phyloP scores from a whole-genome alignment of 2,329 filamentous ascomycete species.

The Pseudohalonectria lignicola region DNA sequence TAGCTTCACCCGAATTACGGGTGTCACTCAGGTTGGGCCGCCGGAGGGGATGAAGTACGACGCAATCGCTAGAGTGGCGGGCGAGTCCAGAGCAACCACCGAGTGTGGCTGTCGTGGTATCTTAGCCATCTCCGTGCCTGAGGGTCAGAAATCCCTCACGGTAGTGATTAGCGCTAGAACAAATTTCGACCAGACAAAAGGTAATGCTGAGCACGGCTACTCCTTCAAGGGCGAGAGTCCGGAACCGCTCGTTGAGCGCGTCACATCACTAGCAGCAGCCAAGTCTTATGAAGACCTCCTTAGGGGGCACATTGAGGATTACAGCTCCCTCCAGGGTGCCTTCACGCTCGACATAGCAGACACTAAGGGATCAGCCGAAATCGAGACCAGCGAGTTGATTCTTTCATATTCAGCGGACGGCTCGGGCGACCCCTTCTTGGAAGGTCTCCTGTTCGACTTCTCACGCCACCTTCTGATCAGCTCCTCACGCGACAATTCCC shows the following conservation, averaged over 20 bases:
- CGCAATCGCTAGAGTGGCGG: conserved; percentile 20
- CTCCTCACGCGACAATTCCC: conserved; percentile 34
- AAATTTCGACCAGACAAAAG: conserved; percentile 38
- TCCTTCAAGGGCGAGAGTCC: conserved; percentile 39
- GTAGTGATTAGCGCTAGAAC: conserved; percentile 33
- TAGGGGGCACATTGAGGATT: conserved; percentile 27
- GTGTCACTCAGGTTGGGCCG: conserved; percentile 22
- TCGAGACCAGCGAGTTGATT: conserved; percentile 20
- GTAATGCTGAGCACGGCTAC: conserved; percentile 28
- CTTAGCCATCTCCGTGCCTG: conserved; percentile 11
- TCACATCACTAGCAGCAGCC: conserved; percentile 18
- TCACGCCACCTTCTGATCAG: conserved; percentile 42
- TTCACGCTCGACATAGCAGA: conserved; percentile 36
- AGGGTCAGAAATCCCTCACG: conserved; percentile 15
- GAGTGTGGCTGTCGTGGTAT: background rate
- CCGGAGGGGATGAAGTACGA: conserved; percentile 33
- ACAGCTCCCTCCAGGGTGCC: conserved; percentile 20
- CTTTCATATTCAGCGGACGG: conserved; percentile 9
- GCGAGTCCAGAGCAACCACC: conserved; percentile 12
- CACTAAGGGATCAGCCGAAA: conserved; percentile 21
- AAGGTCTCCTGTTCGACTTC: conserved; percentile 41
- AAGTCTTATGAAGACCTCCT: conserved; percentile 21
- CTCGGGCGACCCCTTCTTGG: conserved; percentile 38
- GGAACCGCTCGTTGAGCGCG: conserved; percentile 19
- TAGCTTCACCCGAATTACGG: conserved; percentile 18